Base-by-base conservation (phyloP, 2,329 filamentous ascomycete genomes). In the Penicillium sp. region DNA sequence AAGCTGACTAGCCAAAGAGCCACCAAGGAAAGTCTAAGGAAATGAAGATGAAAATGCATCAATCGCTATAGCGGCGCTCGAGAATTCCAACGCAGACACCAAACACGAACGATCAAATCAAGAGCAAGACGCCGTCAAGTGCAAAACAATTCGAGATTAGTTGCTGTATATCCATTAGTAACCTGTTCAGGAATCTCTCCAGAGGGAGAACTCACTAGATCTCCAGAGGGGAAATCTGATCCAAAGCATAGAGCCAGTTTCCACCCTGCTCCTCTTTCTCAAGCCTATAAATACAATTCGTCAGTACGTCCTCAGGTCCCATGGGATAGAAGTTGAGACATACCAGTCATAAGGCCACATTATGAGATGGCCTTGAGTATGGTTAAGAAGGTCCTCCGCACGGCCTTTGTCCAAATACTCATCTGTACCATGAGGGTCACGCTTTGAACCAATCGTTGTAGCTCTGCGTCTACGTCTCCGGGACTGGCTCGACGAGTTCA, bases 191-290 rank as follows among this genome's bases (percentile, higher is more conserved):
- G 25, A 12, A 9, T 2, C 37, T 30, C 17, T 12, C n/a, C 31
- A 14, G 9, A 30, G 12, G 10, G 6, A 16, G 14, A 48, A 70
- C 75, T 68, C 71, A 76, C 74, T 99, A 99, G 68, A 99, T 97
- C 77, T 97, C 91, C 75, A 99, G 80, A 54, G 94, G 94, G 66
- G 94, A 95, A 71, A 99, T 88, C 73, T 95, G 88, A 73, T 99
- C 94, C 53, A 97, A 90, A 69, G 93, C 91, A 76, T 96, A 97
- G 60, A 97, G 83, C 94, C 94, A 99, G 70, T 97, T 96, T 54
- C 91, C 90, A 62, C 91, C 92, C 68, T 87, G 85, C 78, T 97
- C 94, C 76, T 97, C 94, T 53, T 88, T 89, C 65, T 89, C 84
- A 51, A 96, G 84, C 91, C 81, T 83, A 48, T 19, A 19, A 12